Evolutionary conservation across 2,329 filamentous ascomycete species (phyloP).

Genomic region (Aspergillus sp.): DNA sequence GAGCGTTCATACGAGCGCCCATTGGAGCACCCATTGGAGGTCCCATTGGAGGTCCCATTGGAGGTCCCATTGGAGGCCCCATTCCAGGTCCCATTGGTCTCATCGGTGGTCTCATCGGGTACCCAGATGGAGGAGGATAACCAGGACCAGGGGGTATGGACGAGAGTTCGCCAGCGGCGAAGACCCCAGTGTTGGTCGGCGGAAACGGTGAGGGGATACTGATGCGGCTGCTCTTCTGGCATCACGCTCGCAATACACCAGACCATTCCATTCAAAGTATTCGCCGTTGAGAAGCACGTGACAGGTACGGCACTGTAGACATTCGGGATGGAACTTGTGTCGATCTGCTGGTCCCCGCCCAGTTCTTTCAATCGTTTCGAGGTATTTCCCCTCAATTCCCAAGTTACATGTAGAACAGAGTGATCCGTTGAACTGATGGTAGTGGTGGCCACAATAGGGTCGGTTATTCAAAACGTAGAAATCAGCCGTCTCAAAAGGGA

Average conservation of each 20-base stretch:
- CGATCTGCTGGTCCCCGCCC: conserved; percentile 30
- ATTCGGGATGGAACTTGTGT: conserved; percentile 80
- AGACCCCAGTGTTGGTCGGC: conserved; percentile 26
- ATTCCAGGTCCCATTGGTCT: conserved; percentile 12
- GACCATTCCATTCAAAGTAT: conserved; percentile 83
- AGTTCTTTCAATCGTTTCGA: conserved; percentile 64
- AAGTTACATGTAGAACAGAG: conserved; percentile 73
- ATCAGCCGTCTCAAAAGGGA: conserved; percentile 78
- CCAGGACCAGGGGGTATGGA: conserved; percentile 18
- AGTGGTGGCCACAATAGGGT: conserved; percentile 88
- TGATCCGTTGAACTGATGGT: conserved; percentile 85
- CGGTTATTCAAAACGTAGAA: conserved; percentile 88
- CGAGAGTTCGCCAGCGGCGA: conserved; percentile 28
- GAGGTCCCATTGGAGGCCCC: conserved; percentile 6
- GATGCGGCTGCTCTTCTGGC: conserved; percentile 57
- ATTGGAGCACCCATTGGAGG: conserved; percentile 5
- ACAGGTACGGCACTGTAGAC: conserved; percentile 77
- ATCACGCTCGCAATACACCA: conserved; percentile 81
- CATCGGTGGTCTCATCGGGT: conserved; percentile 11
- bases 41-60: not conserved
- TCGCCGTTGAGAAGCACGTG: conserved; percentile 69
- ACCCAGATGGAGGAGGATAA: conserved; percentile 1
- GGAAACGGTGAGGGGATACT: conserved; percentile 31
- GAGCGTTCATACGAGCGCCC: no score
- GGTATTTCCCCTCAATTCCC: conserved; percentile 90